Evolutionary conservation across 2,329 filamentous ascomycete species (phyloP).

Genomic region (Xylaria arbuscula): DNA sequence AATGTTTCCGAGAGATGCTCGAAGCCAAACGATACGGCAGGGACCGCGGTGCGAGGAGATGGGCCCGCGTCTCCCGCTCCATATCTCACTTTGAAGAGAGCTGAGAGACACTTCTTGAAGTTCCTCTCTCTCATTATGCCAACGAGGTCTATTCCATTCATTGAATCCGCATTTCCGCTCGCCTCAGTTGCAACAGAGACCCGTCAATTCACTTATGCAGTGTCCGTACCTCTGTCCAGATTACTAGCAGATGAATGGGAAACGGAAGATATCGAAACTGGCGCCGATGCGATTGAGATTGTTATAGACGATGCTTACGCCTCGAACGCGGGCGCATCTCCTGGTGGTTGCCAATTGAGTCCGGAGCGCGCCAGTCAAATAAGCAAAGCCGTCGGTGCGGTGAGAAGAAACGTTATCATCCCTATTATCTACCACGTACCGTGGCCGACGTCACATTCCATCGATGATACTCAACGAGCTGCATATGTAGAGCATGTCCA

Average conservation of each 20-base stretch:
- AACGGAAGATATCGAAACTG: slow-evolving; percentile 73
- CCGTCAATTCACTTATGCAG: slow-evolving; percentile 73
- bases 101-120: slow-evolving; percentile 76
- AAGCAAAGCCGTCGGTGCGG: slow-evolving; percentile 67
- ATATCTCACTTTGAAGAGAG: slow-evolving; percentile 74
- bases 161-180: slow-evolving; percentile 73
- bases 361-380: slow-evolving; percentile 60
- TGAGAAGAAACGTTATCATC: slow-evolving; percentile 71
- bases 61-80: slow-evolving; percentile 61
- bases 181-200: slow-evolving; percentile 70
- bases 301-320: slow-evolving; percentile 54
- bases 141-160: slow-evolving; percentile 64
- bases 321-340: background rate
- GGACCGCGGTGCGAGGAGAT: slow-evolving; percentile 40
- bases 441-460: slow-evolving; percentile 46
- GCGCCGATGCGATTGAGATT: slow-evolving; percentile 74
- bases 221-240: slow-evolving; percentile 69
- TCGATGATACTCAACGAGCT: slow-evolving; percentile 43
- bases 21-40: slow-evolving; percentile 40
- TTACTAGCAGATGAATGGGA: slow-evolving; percentile 66
- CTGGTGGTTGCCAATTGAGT: slow-evolving; percentile 8
- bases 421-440: slow-evolving; percentile 67
- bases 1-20: slow-evolving; percentile 71
- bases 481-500: slow-evolving; percentile 67
- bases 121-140: slow-evolving; percentile 72